Conservation (phyloP, 2,329 filamentous ascomycete species). For the Fusarium fujikuroi region DNA sequence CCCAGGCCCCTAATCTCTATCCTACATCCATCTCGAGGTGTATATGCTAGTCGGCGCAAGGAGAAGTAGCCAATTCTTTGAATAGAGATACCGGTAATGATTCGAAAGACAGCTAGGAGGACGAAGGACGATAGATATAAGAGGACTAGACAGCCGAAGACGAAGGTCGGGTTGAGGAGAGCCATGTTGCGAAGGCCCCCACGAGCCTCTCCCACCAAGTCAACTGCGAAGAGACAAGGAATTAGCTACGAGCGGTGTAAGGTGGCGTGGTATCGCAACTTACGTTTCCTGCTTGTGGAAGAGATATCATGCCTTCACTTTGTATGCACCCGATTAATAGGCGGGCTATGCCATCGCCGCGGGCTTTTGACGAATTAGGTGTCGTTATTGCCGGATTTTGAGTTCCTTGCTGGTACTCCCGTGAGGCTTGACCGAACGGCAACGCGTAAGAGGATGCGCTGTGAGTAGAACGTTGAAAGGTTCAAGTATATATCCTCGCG, state of each 20-base stretch:
- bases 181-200: constrained; percentile 61
- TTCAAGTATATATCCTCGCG: constrained; percentile 3
- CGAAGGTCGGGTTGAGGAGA: constrained; percentile 79
- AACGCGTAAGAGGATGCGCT: neutral
- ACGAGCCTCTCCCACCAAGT: constrained; percentile 42
- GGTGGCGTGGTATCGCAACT: constrained; percentile 38
- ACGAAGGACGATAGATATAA: constrained; percentile 93
- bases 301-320: constrained; percentile 45
- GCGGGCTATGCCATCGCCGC: constrained; percentile 44
- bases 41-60: constrained; percentile 88
- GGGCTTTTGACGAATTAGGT: constrained; percentile 18
- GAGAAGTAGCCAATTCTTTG: constrained; percentile 95
- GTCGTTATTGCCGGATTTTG: constrained; percentile 36
- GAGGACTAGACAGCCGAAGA: constrained; percentile 86
- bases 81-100: constrained; percentile 93
- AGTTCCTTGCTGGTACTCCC: constrained; percentile 29
- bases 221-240: constrained; percentile 26
- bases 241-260: constrained; percentile 42
- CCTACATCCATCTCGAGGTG: constrained; percentile 86
- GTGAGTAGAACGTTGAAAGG: neutral
- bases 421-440: constrained; percentile 5
- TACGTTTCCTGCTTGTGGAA: constrained; percentile 39
- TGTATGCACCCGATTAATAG: constrained; percentile 29
- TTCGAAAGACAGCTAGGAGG: constrained; percentile 89
- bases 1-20: constrained; percentile 91